A percentile compares a stretch with the other conserved stretches of the same genome.
Conservation (phyloP, 73 alveolate genomes). For the Stentor coeruleus region DNA sequence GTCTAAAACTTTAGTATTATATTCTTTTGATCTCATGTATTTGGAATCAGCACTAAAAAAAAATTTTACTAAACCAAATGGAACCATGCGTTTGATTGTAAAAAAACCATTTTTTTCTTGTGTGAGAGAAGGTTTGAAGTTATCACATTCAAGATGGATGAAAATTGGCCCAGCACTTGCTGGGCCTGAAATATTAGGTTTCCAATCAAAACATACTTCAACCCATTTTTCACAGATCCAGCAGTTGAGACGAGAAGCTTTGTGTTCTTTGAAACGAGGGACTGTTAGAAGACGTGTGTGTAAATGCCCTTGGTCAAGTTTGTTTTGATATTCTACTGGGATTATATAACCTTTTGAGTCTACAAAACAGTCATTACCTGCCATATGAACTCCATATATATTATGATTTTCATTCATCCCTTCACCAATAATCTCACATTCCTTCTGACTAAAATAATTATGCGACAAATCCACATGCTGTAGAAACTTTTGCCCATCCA, state of each 20-base stretch:
- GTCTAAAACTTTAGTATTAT: too few relatives aligned
- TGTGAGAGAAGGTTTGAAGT: background rate
- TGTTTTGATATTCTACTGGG: background rate
- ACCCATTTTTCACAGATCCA: conserved; percentile 26
- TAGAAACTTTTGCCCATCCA: conserved; percentile 31
- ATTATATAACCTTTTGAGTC: conserved; percentile 48
- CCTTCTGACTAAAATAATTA: conserved; percentile 36
- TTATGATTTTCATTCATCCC: conserved; percentile 59
- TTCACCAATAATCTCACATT: conserved; percentile 36
- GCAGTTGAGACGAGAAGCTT: background rate
- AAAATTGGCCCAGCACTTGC: background rate
- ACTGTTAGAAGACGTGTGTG: background rate
- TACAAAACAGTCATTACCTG: conserved; percentile 43
- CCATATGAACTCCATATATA: conserved; percentile 55
- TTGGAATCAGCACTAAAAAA: background rate
- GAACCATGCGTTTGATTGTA: background rate
- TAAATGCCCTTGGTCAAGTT: background rate
- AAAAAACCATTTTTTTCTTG: background rate
- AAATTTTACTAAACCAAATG: background rate
- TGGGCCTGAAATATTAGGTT: too few relatives aligned
- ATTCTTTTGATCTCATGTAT: too few relatives aligned
- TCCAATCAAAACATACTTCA: background rate
- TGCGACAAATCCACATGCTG: conserved; percentile 53
- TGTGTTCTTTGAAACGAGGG: background rate
- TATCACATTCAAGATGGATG: background rate